Percentiles rank a stretch among this genome's conserved stretches.
These are phyloP conservation scores for Musa schizocarpa DNA, from an alignment of 176 grass and related monocot species.

Conservation along the genomic window DNA sequence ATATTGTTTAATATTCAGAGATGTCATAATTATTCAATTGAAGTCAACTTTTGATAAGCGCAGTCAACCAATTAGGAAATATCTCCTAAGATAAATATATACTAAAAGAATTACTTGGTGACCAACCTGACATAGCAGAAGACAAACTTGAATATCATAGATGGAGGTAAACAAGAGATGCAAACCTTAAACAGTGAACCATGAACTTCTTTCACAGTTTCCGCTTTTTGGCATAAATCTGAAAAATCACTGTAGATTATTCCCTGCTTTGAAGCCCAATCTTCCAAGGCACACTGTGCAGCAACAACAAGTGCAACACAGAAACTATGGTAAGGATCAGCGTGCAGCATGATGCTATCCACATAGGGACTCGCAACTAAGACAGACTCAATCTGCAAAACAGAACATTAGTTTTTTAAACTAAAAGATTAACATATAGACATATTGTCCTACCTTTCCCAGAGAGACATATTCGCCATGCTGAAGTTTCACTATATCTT, in stretches of 20 bases:
- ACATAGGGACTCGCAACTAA: conserved; percentile 63
- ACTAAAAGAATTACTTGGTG: too few species aligned
- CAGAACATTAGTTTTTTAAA: not conserved
- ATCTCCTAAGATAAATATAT: not conserved
- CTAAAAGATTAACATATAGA: not conserved
- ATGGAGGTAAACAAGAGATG: not conserved
- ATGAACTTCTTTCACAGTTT: conserved; percentile 71
- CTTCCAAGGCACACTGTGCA: conserved; percentile 40
- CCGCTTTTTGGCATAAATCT: conserved; percentile 66
- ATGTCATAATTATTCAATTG: too few species aligned
- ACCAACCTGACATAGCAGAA: too few species aligned
- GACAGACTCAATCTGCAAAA: conserved; percentile 58
- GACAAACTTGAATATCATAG: not conserved
- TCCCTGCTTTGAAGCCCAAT: conserved; percentile 60
- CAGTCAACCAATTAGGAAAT: not conserved
- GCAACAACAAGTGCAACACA: conserved; percentile 66
- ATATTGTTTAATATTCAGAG: too few species aligned
- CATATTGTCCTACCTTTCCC: conserved; percentile 50
- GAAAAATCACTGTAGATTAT: conserved; percentile 29
- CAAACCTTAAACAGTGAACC: conserved; percentile 60
- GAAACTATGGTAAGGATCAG: conserved; percentile 64
- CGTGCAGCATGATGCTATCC: conserved; percentile 86
- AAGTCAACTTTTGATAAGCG: too few species aligned
- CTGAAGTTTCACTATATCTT: conserved; percentile 95
- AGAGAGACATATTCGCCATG: conserved; percentile 98